phyloP scores from a whole-genome alignment of 768 basidiomycete genomes.

The Lactarius tabidus region DNA sequence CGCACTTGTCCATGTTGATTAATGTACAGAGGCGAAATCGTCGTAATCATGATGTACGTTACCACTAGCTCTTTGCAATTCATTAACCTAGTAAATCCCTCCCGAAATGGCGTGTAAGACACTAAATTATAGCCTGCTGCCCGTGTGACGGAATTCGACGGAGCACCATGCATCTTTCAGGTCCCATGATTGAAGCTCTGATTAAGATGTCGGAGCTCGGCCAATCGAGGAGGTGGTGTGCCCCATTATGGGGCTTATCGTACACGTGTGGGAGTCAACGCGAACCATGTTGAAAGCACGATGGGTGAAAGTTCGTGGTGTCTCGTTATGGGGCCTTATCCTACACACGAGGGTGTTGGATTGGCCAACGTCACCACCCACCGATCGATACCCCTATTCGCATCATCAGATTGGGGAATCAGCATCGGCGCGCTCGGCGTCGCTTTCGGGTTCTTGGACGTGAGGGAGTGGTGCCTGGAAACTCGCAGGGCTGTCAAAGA shows the following conservation, averaged over 20 bases:
- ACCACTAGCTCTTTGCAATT: constrained; percentile 1
- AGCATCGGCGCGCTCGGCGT: not conserved
- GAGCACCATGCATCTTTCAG: not conserved
- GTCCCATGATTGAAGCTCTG: not conserved
- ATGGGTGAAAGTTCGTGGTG: no score
- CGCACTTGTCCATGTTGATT: not conserved
- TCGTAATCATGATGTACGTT: constrained; percentile 6
- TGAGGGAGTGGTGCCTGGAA: constrained; percentile 23
- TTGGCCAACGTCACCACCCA: not conserved
- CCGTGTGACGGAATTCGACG: not conserved
- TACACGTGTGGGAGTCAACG: no score
- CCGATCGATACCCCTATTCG: not conserved
- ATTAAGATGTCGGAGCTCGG: not conserved
- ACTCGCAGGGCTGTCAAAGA: constrained; percentile 35
- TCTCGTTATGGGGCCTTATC: not conserved
- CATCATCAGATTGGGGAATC: not conserved
- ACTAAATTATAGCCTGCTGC: not conserved
- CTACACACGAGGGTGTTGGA: not conserved
- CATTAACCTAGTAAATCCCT: not conserved
- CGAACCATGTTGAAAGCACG: no score
- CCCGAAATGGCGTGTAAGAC: not conserved
- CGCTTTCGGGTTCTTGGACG: constrained; percentile 11
- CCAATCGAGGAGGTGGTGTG: not conserved
- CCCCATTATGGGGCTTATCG: not conserved
- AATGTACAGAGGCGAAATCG: not conserved